Evolutionary conservation across 306 rosid species (phyloP), one percentile per base, ranked within the genome.

Genomic region (Boehmeria nivea): DNA sequence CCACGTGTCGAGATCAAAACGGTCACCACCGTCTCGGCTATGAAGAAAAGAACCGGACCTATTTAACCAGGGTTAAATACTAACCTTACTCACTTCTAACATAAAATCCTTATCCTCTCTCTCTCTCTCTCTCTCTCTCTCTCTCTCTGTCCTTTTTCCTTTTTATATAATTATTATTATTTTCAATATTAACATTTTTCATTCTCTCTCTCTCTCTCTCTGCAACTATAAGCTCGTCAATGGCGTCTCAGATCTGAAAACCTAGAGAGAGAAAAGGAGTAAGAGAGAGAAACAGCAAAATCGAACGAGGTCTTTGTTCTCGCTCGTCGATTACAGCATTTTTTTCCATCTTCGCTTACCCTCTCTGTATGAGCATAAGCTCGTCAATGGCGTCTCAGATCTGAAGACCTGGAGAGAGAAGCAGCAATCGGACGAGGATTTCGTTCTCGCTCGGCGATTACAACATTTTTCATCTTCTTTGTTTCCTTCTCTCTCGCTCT

Each of bases 211-310:
- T 61, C 54, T 45, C 60, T 22, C 57, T 53, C 57, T 48, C 60
- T 38, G 65, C 56, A 31, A 21, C 17, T 47, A 22, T 21, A 57
- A 59, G 68, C 69, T 64, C 65, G 69, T 67, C 74, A 66, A 79
- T 79, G 83, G 81, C 60, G 74, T 73, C 74, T 73, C 88, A 82
- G 96, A 88, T 88, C 96, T 88, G 36, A 31, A 31, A 76, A 75
- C 70, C 46, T 7, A 39, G 46, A 48, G 43, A 31, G 36, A 10
- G 36, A 31, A 10, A 31, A 31, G 9, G 36, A 31, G 36, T 31
- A 31, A 31, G 36, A 31, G 36, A 6, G 6, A 40, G 45, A 40
- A 40, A 11, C 36, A 10, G 4, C 45, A n/a, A n/a, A 40, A 8
- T 40, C 10, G 45, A 40, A 31, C 8, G 36, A 31, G 36, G 36